phyloP scores from a whole-genome alignment of 2,329 filamentous ascomycete species.

The Hypoxylon sp. region DNA sequence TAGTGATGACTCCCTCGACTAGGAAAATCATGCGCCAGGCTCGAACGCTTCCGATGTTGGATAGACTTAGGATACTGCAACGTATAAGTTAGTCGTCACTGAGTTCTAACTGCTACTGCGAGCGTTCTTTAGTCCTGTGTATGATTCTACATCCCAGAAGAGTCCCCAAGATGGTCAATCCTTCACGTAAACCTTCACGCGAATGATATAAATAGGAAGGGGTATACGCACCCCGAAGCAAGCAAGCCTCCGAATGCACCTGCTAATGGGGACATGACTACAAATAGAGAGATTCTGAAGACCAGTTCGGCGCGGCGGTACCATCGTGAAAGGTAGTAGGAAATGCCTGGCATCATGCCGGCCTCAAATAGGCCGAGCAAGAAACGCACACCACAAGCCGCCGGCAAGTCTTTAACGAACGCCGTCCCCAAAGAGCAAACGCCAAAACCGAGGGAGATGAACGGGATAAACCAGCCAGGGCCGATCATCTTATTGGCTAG shows the following conservation, averaged over 20 bases:
- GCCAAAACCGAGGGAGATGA: slow-evolving; percentile 74
- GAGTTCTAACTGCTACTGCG: not conserved
- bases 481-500: slow-evolving; percentile 79
- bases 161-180: not conserved
- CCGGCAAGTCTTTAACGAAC: slow-evolving; percentile 70
- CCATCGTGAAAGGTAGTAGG: slow-evolving; percentile 81
- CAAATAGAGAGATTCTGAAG: slow-evolving; percentile 77
- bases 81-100: not conserved
- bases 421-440: slow-evolving; percentile 74
- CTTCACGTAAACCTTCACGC: not conserved
- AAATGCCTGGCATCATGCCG: slow-evolving; percentile 80
- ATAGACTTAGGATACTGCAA: slow-evolving; percentile 69
- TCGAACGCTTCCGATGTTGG: slow-evolving; percentile 61
- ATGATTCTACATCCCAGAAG: not conserved
- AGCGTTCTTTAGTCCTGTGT: not conserved
- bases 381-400: slow-evolving; percentile 74
- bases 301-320: slow-evolving; percentile 78
- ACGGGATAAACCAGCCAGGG: slow-evolving; percentile 79
- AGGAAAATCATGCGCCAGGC: slow-evolving; percentile 54
- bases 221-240: slow-evolving; percentile 61
- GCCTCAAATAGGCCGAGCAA: slow-evolving; percentile 79
- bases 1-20: slow-evolving; percentile 66
- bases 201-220: no score
- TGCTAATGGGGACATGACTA: slow-evolving; percentile 78
- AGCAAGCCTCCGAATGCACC: slow-evolving; percentile 80